These are phyloP conservation scores for Sclerotiophoma versabilis DNA, from an alignment of 2,329 filamentous ascomycete species.

Conservation along the genomic window DNA sequence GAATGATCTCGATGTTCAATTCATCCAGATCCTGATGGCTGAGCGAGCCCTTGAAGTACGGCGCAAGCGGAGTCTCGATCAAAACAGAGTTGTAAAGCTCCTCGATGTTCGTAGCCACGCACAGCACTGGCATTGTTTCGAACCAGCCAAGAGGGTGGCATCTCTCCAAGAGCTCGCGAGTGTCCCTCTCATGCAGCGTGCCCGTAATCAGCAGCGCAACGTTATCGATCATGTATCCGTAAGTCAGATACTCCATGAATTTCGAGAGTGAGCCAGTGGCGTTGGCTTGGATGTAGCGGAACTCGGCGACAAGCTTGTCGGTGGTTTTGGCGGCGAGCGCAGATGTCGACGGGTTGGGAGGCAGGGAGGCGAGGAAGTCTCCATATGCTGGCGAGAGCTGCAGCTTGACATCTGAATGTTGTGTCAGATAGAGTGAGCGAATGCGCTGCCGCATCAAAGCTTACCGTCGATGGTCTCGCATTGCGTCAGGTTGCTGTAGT, in stretches of 20 bases:
- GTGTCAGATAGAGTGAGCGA: constrained; percentile 9
- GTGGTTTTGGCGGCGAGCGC: constrained; percentile 93
- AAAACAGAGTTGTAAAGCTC: constrained; percentile 98
- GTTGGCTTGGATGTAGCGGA: constrained; percentile 94
- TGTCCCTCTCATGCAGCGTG: constrained; percentile 96
- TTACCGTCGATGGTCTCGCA: constrained; percentile 96
- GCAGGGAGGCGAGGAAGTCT: constrained; percentile 91
- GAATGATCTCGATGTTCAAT: constrained; percentile 98
- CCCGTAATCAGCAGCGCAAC: constrained; percentile 97
- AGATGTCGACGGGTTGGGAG: constrained; percentile 96
- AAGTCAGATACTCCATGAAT: constrained; percentile 98
- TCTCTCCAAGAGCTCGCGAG: constrained; percentile 89
- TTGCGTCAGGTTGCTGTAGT: constrained; percentile 95
- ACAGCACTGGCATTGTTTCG: constrained; percentile 97
- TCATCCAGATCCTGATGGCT: constrained; percentile 98
- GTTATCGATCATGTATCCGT: constrained; percentile 99
- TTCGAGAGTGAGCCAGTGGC: constrained; percentile 88
- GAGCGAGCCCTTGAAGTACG: constrained; percentile 96
- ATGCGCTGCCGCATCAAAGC: constrained; percentile 30
- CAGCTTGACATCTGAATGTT: constrained; percentile 83
- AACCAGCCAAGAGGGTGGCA: constrained; percentile 99
- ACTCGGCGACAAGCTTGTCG: constrained; percentile 97
- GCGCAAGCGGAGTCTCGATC: constrained; percentile 93
- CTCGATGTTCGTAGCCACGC: constrained; percentile 97
- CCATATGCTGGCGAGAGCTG: constrained; percentile 96